These are phyloP conservation scores for Vigna mungo DNA, from an alignment of 306 rosid species.

Conservation along the genomic window DNA sequence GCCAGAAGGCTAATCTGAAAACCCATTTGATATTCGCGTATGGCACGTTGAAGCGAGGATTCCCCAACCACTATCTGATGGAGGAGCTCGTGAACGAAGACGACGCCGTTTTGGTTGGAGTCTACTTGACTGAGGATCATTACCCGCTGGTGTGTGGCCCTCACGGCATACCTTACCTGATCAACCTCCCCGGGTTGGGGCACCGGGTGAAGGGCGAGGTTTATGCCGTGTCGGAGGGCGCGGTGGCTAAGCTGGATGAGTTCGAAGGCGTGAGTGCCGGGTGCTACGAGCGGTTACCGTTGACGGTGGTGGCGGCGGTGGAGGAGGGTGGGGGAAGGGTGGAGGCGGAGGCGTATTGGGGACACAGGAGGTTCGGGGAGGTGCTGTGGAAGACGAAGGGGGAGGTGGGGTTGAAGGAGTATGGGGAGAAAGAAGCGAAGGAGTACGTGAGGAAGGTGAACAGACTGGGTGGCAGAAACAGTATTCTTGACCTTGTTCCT, in stretches of 20 bases:
- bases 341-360: constrained; percentile 71
- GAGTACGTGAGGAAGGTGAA: constrained; percentile 48
- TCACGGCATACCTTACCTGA: constrained; percentile 71
- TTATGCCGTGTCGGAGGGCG: constrained; percentile 55
- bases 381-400: constrained; percentile 60
- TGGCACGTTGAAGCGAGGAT: constrained; percentile 74
- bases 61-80: constrained; percentile 59
- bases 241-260: constrained; percentile 60
- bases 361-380: constrained; percentile 60
- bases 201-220: constrained; percentile 65
- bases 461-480: constrained; percentile 37
- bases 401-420: constrained; percentile 51
- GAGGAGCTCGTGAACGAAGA: constrained; percentile 46
- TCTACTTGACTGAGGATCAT: constrained; percentile 38
- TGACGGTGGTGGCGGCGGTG: constrained; percentile 45
- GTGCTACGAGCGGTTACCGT: constrained; percentile 63
- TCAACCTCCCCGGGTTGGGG: constrained; percentile 66
- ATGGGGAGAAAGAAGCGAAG: constrained; percentile 46
- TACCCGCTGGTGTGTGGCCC: constrained; percentile 72
- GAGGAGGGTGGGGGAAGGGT: constrained; percentile 31
- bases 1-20: not conserved
- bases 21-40: constrained; percentile 56
- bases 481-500: constrained; percentile 39
- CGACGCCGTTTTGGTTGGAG: constrained; percentile 58
- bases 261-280: constrained; percentile 57